Percentiles rank a stretch among this genome's conserved stretches.
These are phyloP conservation scores for Thoreauomyces humboldtii DNA, from an alignment of 192 early-diverging fungal genomes.

Conservation along the genomic window DNA sequence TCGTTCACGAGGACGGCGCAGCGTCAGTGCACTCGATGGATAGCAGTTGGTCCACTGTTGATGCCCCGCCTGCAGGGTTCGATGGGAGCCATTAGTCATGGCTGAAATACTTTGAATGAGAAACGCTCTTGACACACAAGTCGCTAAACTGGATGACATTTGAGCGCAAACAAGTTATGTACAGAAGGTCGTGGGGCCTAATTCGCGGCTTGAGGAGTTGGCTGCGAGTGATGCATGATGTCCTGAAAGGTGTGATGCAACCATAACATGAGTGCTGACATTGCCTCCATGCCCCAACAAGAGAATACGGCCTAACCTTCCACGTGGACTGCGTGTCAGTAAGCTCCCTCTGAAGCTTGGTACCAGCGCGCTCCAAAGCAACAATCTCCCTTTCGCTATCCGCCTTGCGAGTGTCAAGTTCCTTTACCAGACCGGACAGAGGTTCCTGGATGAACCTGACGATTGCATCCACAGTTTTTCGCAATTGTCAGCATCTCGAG, in stretches of 20 bases:
- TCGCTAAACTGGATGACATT: too few relatives aligned
- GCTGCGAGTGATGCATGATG: constrained; percentile 6
- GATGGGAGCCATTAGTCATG: not conserved
- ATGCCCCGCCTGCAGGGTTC: not conserved
- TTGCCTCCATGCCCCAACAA: too few relatives aligned
- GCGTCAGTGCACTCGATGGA: not conserved
- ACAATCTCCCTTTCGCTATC: constrained; percentile 50
- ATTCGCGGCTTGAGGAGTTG: too few relatives aligned
- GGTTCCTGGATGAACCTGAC: constrained; percentile 59
- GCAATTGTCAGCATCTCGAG: not conserved
- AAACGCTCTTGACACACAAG: not conserved
- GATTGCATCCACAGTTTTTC: constrained; percentile 8
- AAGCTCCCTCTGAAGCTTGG: constrained; percentile 59
- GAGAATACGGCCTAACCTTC: too few relatives aligned
- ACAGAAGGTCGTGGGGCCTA: too few relatives aligned
- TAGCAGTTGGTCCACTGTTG: not conserved
- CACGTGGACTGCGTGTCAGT: constrained; percentile 44
- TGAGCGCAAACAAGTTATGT: too few relatives aligned
- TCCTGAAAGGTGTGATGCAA: too few relatives aligned
- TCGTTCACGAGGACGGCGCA: not conserved
- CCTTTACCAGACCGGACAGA: constrained; percentile 39
- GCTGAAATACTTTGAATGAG: not conserved
- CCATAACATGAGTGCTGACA: too few relatives aligned
- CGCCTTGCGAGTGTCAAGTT: constrained; percentile 33
- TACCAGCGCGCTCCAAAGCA: constrained; percentile 51